Percentiles rank a stretch among this genome's conserved stretches.
Conservation (phyloP, 2,329 filamentous ascomycete species). For the Neofusicoccum laricinum region DNA sequence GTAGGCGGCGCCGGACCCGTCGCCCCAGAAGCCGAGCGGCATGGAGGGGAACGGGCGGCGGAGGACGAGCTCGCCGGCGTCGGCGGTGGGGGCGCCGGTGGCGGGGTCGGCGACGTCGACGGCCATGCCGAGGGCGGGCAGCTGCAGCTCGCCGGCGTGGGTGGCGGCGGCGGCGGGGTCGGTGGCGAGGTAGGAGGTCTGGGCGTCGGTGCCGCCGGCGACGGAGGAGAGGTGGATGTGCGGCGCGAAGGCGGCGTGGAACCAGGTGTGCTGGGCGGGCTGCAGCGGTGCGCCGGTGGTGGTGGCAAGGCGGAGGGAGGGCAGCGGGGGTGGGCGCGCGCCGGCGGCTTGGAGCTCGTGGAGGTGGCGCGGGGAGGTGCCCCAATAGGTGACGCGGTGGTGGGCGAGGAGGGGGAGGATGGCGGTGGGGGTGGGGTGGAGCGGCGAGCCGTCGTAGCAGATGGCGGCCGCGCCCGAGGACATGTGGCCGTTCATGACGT, state of each 20-base stretch:
- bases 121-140: neutral
- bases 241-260: conserved; percentile 70
- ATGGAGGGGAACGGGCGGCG: conserved; percentile 72
- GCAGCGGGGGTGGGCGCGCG: conserved; percentile 58
- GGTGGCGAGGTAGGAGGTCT: neutral
- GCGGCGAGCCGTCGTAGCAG: conserved; percentile 82
- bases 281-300: conserved; percentile 81
- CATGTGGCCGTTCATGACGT: conserved; percentile 32
- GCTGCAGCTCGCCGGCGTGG: conserved; percentile 47
- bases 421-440: conserved; percentile 63
- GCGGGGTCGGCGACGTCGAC: conserved; percentile 63
- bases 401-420: conserved; percentile 63
- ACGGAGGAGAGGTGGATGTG: conserved; percentile 69
- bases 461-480: conserved; percentile 60
- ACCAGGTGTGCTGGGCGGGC: conserved; percentile 76
- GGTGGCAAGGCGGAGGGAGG: conserved; percentile 58
- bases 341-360: conserved; percentile 47
- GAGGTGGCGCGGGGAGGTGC: conserved; percentile 74
- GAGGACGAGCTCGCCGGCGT: conserved; percentile 70
- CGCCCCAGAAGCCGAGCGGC: conserved; percentile 54
- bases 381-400: conserved; percentile 68
- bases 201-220: conserved; percentile 59
- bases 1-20: conserved; percentile 40
- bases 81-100: conserved; percentile 59
- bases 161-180: conserved; percentile 60